phyloP scores from a whole-genome alignment of 1,284 basidiomycete genomes.

The Naganishia albida region DNA sequence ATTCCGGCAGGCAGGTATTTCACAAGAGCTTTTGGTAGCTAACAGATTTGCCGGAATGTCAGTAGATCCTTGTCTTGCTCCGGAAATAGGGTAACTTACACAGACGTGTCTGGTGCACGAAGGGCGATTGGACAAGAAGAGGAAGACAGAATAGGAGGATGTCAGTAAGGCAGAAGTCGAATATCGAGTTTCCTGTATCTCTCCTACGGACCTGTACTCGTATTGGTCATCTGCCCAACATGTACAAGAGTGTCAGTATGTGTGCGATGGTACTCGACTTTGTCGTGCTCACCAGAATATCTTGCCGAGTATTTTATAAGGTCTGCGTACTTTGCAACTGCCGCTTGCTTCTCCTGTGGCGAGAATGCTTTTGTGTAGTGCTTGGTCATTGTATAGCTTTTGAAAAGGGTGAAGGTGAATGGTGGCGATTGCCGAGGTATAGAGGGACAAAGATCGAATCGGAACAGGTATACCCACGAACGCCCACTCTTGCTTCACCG shows the following conservation, averaged over 20 bases:
- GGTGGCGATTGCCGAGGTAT: neutral
- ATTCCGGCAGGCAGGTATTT: slow-evolving; percentile 52
- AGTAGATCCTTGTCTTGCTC: no score
- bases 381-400: slow-evolving; percentile 45
- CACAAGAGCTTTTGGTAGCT: slow-evolving; percentile 53
- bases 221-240: slow-evolving; percentile 47
- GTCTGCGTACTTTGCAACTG: slow-evolving; percentile 52
- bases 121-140: neutral
- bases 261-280: slow-evolving; percentile 22
- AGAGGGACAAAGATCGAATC: neutral
- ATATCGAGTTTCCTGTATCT: no score
- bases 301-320: slow-evolving; percentile 48
- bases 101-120: slow-evolving; percentile 49
- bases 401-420: neutral
- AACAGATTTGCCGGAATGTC: neutral
- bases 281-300: slow-evolving; percentile 40
- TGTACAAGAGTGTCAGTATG: neutral
- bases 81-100: slow-evolving; percentile 39
- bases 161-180: slow-evolving; percentile 16
- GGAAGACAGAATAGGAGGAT: neutral
- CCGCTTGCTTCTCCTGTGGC: slow-evolving; percentile 51
- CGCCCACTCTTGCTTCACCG: neutral
- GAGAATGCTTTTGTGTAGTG: slow-evolving; percentile 47
- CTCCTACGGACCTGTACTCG: slow-evolving; percentile 51
- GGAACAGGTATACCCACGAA: no score